Percentiles rank a stretch among this genome's conserved stretches.
These are phyloP conservation scores for Phragmites australis DNA, from an alignment of 176 grass and related monocot genomes.

Conservation along the genomic window DNA sequence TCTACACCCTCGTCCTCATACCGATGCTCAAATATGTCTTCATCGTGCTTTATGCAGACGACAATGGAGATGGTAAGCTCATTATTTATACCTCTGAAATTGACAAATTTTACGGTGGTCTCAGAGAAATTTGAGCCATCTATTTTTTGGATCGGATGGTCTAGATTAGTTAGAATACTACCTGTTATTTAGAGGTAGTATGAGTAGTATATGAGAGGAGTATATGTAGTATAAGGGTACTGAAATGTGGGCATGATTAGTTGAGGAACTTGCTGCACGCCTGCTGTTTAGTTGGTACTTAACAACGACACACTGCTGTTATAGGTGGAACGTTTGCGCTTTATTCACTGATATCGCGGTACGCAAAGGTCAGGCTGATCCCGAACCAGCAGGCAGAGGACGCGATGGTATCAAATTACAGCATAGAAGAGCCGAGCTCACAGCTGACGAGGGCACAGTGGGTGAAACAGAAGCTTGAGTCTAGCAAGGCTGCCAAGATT, in stretches of 20 bases:
- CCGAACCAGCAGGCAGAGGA: constrained; percentile 80
- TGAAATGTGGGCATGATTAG: background rate
- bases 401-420: constrained; percentile 59
- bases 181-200: too few relatives aligned
- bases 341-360: constrained; percentile 68
- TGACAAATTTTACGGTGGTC: too few relatives aligned
- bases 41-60: constrained; percentile 69
- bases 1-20: constrained; percentile 63
- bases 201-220: too few relatives aligned
- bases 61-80: constrained; percentile 70
- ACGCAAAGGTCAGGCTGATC: constrained; percentile 61
- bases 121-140: too few relatives aligned
- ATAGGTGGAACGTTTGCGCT: constrained; percentile 80
- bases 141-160: too few relatives aligned
- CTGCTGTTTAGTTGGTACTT: background rate
- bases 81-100: constrained; percentile 2
- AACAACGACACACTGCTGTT: background rate
- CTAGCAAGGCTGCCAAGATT: constrained; percentile 49
- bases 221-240: too few relatives aligned
- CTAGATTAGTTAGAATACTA: too few relatives aligned
- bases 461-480: constrained; percentile 62
- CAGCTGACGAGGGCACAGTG: constrained; percentile 50
- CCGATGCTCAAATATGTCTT: constrained; percentile 77
- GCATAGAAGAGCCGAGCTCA: constrained; percentile 40
- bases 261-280: background rate